Percentiles rank a stretch among this genome's conserved stretches.
phyloP scores from a whole-genome alignment of 2,329 filamentous ascomycete genomes.

The Teratosphaeria epicoccoides region DNA sequence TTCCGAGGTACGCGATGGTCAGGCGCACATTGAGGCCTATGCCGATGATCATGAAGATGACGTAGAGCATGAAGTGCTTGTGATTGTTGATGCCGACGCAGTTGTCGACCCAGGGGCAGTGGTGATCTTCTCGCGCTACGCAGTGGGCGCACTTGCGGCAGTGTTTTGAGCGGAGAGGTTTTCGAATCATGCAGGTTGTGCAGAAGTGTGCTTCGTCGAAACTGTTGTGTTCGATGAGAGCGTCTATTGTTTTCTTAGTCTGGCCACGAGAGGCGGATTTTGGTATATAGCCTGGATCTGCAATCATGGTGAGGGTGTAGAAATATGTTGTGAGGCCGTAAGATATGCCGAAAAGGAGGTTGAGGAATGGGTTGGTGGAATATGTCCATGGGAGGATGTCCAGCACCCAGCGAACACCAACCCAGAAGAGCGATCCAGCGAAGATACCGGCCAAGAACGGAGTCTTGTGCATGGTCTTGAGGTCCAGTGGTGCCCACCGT shows the following conservation, averaged over 20 bases:
- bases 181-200: slow-evolving; percentile 85
- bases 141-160: slow-evolving; percentile 85
- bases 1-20: slow-evolving; percentile 38
- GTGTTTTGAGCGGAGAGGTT: slow-evolving; percentile 88
- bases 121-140: slow-evolving; percentile 92
- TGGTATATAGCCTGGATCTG: slow-evolving; percentile 86
- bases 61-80: slow-evolving; percentile 86
- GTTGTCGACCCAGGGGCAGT: slow-evolving; percentile 97
- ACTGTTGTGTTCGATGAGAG: slow-evolving; percentile 72
- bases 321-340: slow-evolving; percentile 68
- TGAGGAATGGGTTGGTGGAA: slow-evolving; percentile 58
- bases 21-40: slow-evolving; percentile 63
- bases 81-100: slow-evolving; percentile 94
- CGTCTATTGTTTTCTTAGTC: slow-evolving; percentile 80
- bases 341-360: slow-evolving; percentile 59
- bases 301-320: slow-evolving; percentile 73
- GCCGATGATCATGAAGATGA: slow-evolving; percentile 65
- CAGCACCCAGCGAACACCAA: slow-evolving; percentile 64
- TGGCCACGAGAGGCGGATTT: slow-evolving; percentile 82
- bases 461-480: slow-evolving; percentile 82
- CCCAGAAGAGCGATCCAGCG: slow-evolving; percentile 71
- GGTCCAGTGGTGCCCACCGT: slow-evolving; percentile 73
- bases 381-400: slow-evolving; percentile 66
- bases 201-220: slow-evolving; percentile 95
- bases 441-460: slow-evolving; percentile 94